Percentiles rank a stretch among this genome's conserved stretches.
phyloP scores from a whole-genome alignment of 805 yeast genomes.

The Wickerhamiella hasegawae region DNA sequence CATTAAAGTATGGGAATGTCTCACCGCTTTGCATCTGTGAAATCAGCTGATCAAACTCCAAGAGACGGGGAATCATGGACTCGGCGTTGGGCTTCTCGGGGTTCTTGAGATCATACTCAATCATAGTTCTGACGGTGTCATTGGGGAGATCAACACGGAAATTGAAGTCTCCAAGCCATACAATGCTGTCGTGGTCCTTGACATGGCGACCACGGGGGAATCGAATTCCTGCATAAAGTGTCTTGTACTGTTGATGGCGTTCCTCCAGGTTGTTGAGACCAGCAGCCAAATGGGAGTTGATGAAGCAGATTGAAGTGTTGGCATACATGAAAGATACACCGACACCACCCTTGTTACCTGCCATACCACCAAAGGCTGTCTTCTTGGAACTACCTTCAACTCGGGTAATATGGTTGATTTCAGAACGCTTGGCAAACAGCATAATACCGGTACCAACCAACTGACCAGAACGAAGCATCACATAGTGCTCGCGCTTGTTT shows the following conservation, averaged over 20 bases:
- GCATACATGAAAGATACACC: constrained; percentile 80
- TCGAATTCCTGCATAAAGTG: constrained; percentile 57
- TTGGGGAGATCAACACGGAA: constrained; percentile 58
- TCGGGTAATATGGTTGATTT: constrained; percentile 46
- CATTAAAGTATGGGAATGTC: constrained; percentile 62
- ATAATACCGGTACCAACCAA: constrained; percentile 76
- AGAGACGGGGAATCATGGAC: constrained; percentile 23
- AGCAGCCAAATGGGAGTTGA: constrained; percentile 89
- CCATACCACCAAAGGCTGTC: constrained; percentile 92
- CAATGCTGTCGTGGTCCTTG: constrained; percentile 67
- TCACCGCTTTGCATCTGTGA: constrained; percentile 55
- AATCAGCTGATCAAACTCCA: constrained; percentile 63
- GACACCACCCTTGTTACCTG: constrained; percentile 95
- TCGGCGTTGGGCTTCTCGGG: constrained; percentile 17
- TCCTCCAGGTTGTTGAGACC: constrained; percentile 72
- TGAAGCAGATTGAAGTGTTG: constrained; percentile 61
- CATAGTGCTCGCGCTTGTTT: constrained; percentile 41
- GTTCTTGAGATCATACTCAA: constrained; percentile 25
- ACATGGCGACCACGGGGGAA: constrained; percentile 66
- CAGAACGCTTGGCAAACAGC: constrained; percentile 49
- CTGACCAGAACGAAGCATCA: constrained; percentile 67
- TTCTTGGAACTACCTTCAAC: constrained; percentile 92
- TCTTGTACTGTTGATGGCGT: constrained; percentile 68
- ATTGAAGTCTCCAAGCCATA: constrained; percentile 94
- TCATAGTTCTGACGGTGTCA: constrained; percentile 50